Conservation (phyloP, 2,329 filamentous ascomycete species). For the Lasiodiplodia citricola region DNA sequence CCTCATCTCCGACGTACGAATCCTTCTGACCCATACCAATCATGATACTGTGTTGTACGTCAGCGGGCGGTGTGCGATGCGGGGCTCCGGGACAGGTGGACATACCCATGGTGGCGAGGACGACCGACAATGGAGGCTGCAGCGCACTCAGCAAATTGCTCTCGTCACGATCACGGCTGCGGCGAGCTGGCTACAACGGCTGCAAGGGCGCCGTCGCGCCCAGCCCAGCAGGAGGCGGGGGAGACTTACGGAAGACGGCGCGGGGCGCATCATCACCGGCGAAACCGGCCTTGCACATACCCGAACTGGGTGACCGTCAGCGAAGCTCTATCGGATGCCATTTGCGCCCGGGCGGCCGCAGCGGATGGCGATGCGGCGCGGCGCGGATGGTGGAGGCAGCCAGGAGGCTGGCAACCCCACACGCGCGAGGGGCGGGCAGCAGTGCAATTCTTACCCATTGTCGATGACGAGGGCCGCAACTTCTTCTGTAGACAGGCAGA, state of each 20-base stretch:
- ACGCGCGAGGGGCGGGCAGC: conserved; percentile 44
- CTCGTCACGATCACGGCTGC: conserved; percentile 28
- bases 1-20: conserved; percentile 99
- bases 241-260: conserved; percentile 98
- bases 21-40: conserved; percentile 99
- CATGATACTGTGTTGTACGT: conserved; percentile 81
- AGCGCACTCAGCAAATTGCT: conserved; percentile 37
- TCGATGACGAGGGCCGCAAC: conserved; percentile 99
- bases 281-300: conserved; percentile 99
- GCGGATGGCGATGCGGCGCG: conserved; percentile 19
- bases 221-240: conserved; percentile 34
- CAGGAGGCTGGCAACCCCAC: conserved; percentile 35
- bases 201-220: not conserved
- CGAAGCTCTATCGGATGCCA: conserved; percentile 31
- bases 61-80: conserved; percentile 40
- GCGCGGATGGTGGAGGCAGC: conserved; percentile 18
- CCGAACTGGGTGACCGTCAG: conserved; percentile 73
- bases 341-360: conserved; percentile 7
- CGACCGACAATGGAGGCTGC: conserved; percentile 98
- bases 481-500: conserved; percentile 75
- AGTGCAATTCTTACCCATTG: conserved; percentile 90
- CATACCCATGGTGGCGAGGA: conserved; percentile 99
- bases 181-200: conserved; percentile 19
- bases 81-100: conserved; percentile 30
- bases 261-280: conserved; percentile 99